These are phyloP conservation scores for Sugiyamaella neomexicana DNA, from an alignment of 1,139 yeast genomes.

Conservation along the genomic window DNA sequence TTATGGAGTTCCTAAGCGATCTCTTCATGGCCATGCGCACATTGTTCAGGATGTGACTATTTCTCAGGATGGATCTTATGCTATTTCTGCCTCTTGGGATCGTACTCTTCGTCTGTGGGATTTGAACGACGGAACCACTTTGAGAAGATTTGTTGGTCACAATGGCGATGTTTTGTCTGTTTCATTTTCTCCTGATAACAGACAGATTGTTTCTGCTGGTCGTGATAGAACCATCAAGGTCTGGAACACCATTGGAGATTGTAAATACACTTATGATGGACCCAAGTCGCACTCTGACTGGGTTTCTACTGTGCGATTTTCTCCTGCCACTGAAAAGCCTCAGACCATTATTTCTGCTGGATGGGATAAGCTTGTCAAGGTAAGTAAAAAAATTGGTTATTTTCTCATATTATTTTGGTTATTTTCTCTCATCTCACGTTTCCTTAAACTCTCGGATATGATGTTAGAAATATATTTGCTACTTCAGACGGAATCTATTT, in stretches of 20 bases:
- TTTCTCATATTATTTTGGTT: conserved; percentile 22
- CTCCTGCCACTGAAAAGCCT: conserved; percentile 63
- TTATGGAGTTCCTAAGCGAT: conserved; percentile 98
- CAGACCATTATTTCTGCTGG: conserved; percentile 95
- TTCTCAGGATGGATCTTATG: conserved; percentile 98
- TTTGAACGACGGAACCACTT: conserved; percentile 89
- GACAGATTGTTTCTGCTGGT: conserved; percentile 98
- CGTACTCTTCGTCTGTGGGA: conserved; percentile 99
- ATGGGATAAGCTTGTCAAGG: conserved; percentile 99
- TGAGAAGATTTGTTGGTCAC: conserved; percentile 98
- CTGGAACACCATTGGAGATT: conserved; percentile 99
- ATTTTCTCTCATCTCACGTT: conserved; percentile 6
- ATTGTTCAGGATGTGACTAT: conserved; percentile 97
- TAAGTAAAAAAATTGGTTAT: conserved; percentile 53
- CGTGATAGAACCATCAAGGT: conserved; percentile 99
- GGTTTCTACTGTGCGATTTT: conserved; percentile 98
- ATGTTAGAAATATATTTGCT: conserved; percentile 75
- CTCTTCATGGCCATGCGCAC: conserved; percentile 98
- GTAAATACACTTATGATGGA: conserved; percentile 80
- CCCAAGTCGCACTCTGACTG: conserved; percentile 92
- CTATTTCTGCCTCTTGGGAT: conserved; percentile 99
- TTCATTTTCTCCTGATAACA: conserved; percentile 93
- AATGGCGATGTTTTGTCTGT: conserved; percentile 95
- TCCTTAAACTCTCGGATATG: conserved; percentile 22
- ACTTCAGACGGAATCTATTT: conserved; percentile 77